phyloP scores from a whole-genome alignment of 2,329 filamentous ascomycete species.

The Samsoniella hepiali region DNA sequence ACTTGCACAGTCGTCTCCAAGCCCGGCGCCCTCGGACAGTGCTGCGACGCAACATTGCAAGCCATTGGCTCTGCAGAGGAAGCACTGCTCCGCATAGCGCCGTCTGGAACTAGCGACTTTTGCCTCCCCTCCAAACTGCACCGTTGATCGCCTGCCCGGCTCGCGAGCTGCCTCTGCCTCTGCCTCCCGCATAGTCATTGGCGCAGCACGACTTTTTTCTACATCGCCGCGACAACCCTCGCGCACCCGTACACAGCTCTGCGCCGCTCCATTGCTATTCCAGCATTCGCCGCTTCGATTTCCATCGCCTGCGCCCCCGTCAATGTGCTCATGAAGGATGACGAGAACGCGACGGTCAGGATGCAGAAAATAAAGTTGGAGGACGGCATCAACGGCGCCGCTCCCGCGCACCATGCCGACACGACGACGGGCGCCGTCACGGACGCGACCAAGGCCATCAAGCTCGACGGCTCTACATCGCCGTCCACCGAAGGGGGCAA shows the following conservation, averaged over 20 bases:
- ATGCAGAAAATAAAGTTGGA: constrained; percentile 36
- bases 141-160: constrained; percentile 7
- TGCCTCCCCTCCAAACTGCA: constrained; percentile 13
- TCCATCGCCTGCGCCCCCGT: not conserved
- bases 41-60: not conserved
- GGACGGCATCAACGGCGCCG: constrained; percentile 27
- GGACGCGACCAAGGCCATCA: constrained; percentile 7
- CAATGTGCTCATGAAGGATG: constrained; percentile 26
- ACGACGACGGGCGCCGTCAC: not conserved
- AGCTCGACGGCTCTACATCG: constrained; percentile 11
- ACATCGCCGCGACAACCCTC: not conserved
- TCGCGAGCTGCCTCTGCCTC: constrained; percentile 3
- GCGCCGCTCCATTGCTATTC: not conserved
- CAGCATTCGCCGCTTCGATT: not conserved
- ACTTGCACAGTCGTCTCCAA: not conserved
- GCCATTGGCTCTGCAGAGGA: constrained; percentile 10
- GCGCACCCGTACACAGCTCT: not conserved
- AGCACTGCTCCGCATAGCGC: constrained; percentile 14
- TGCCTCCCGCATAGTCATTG: constrained; percentile 1
- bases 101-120: constrained; percentile 14
- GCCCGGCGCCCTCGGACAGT: not conserved
- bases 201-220: not conserved
- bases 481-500: constrained; percentile 38
- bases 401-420: not conserved
- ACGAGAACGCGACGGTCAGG: constrained; percentile 23